Percentiles rank a stretch among this genome's conserved stretches.
phyloP scores from a whole-genome alignment of 1,284 basidiomycete genomes.

The Trametes pubescens region DNA sequence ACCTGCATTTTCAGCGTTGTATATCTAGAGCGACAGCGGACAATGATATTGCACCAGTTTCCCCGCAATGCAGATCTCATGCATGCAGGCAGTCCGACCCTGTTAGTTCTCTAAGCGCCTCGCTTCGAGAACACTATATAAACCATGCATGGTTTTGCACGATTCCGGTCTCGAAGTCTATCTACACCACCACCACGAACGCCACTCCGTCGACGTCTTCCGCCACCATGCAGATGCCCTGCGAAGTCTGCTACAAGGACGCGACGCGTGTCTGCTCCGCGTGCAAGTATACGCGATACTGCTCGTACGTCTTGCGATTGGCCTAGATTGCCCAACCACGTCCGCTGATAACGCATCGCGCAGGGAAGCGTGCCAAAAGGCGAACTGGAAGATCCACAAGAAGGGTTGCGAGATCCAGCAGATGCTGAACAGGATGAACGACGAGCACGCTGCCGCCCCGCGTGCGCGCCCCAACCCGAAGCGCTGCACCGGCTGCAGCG shows the following conservation, averaged over 20 bases:
- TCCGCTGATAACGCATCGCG: background rate
- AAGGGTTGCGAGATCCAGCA: constrained; percentile 47
- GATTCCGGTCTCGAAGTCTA: background rate
- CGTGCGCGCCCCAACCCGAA: constrained; percentile 11
- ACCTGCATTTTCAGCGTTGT: no score
- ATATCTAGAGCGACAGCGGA: no score
- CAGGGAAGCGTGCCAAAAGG: constrained; percentile 40
- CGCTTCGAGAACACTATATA: background rate
- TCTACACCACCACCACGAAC: constrained; percentile 6
- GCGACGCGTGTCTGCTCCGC: constrained; percentile 28
- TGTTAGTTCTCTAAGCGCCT: background rate
- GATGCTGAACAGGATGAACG: constrained; percentile 40
- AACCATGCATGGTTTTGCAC: background rate
- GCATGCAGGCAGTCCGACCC: no score
- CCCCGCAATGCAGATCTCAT: no score
- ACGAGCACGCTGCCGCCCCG: constrained; percentile 33
- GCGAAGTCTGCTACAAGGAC: constrained; percentile 28
- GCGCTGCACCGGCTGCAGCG: constrained; percentile 24
- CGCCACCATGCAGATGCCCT: constrained; percentile 14
- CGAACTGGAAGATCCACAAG: constrained; percentile 46
- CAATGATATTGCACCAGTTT: background rate
- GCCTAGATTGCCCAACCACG: background rate
- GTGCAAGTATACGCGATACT: constrained; percentile 35
- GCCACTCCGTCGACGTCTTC: no score
- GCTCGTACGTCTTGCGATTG: constrained; percentile 31